phyloP scores from a whole-genome alignment of 495 filamentous ascomycete species.

The Halenospora varia region DNA sequence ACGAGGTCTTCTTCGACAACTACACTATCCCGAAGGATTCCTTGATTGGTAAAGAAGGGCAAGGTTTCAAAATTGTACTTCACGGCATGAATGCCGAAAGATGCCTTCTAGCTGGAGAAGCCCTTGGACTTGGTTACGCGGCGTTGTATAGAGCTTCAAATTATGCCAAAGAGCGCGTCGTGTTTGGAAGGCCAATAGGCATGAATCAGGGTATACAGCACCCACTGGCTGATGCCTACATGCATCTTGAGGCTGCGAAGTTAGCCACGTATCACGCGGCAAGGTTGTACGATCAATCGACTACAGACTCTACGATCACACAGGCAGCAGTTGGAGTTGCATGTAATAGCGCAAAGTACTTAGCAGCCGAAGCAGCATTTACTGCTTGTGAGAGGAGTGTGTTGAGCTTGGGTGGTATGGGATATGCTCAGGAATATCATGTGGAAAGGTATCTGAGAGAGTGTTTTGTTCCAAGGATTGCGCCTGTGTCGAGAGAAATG shows the following conservation, averaged over 20 bases:
- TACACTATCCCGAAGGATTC: conserved; percentile 57
- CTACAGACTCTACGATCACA: conserved; percentile 48
- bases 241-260: conserved; percentile 78
- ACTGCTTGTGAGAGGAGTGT: conserved; percentile 68
- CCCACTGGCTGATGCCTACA: conserved; percentile 69
- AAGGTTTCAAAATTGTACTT: conserved; percentile 73
- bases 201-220: conserved; percentile 74
- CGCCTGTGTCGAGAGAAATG: conserved; percentile 76
- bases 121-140: conserved; percentile 71
- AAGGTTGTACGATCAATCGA: conserved; percentile 60
- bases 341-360: conserved; percentile 71
- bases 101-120: conserved; percentile 72
- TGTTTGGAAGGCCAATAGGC: conserved; percentile 69
- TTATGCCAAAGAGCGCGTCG: conserved; percentile 64
- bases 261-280: conserved; percentile 75
- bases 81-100: conserved; percentile 86
- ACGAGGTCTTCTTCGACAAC: conserved; percentile 79
- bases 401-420: conserved; percentile 69
- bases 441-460: conserved; percentile 75
- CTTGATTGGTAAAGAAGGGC: conserved; percentile 63
- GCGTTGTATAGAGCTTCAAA: conserved; percentile 59
- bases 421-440: conserved; percentile 74
- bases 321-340: conserved; percentile 66
- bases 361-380: conserved; percentile 77
- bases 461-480: conserved; percentile 69